These are phyloP conservation scores for Hamigera avellanea DNA, from an alignment of 495 filamentous ascomycete genomes.

Conservation along the genomic window DNA sequence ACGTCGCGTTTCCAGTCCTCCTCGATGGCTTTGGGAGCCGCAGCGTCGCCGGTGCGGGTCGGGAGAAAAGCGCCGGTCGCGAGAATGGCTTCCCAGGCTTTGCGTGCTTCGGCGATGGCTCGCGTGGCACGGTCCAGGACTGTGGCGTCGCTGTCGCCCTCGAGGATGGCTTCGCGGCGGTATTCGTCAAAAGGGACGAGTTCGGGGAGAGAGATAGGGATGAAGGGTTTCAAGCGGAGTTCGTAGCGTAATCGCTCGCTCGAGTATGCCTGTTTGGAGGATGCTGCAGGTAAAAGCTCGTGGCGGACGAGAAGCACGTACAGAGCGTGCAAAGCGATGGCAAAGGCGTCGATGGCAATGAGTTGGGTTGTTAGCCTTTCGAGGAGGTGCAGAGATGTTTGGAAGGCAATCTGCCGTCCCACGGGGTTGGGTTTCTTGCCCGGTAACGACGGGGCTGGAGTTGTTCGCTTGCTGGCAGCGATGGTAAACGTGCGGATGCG, in stretches of 20 bases:
- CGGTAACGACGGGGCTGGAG: constrained; percentile 10
- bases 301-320: constrained; percentile 57
- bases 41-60: constrained; percentile 10
- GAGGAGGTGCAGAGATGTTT: constrained; percentile 45
- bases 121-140: constrained; percentile 51
- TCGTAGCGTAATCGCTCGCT: constrained; percentile 65
- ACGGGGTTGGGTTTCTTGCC: constrained; percentile 18
- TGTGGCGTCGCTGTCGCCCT: constrained; percentile 24
- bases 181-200: constrained; percentile 59
- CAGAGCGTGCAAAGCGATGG: constrained; percentile 53
- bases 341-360: constrained; percentile 56
- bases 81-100: constrained; percentile 52
- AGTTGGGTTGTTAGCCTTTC: constrained; percentile 55
- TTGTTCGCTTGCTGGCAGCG: constrained; percentile 21
- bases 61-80: constrained; percentile 25
- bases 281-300: constrained; percentile 36
- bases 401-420: constrained; percentile 27
- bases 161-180: constrained; percentile 24
- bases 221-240: constrained; percentile 83
- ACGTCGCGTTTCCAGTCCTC: constrained; percentile 46
- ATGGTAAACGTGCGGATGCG: constrained; percentile 54
- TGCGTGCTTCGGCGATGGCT: constrained; percentile 48
- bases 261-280: constrained; percentile 56
- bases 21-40: constrained; percentile 37
- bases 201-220: constrained; percentile 54